Evolutionary conservation across 2,329 filamentous ascomycete species (phyloP), one percentile per base, ranked within the genome.

Genomic region (Diaporthe eres): DNA sequence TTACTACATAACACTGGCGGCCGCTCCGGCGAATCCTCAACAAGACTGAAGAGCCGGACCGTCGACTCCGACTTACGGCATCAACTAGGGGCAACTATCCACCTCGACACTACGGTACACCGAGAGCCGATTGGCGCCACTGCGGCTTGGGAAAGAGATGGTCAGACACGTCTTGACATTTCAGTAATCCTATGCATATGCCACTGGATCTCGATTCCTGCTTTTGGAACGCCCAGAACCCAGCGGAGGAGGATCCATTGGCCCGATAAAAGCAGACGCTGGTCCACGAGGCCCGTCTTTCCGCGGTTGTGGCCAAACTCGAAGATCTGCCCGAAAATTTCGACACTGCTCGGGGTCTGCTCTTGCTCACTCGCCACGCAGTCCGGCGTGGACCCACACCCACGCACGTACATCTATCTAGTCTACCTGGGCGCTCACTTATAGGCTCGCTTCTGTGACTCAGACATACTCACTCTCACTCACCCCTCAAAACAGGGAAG

Each of bases 211-310:
- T 51, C 31, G n/a, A 22, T 39, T 55, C 28, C 65, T 70, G 49
- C 65, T 70, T 70, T 22, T 6, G 65, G 65, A 55, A 55, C 28
- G 47, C 65, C 65, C 65, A 70, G 57, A 55, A n/a, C 34, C 49
- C 37, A 25, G 22, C 37, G 12, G 6, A 51, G 15, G 37, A 58
- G 63, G 39, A 25, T 34, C 60, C n/a, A 76, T 76, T 74, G 72
- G 75, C 57, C 70, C 25, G 63, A 49, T 47, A 55, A 34, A 57
- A 22, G 31, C 15, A 44, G 58, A 57, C n/a, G 49, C n/a, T 65
- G 65, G 37, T 55, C 51, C 65, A 51, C 75, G 72, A 74, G 72
- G 72, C 72, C 72, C 72, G 71, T 39, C 49, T 37, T 71, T 53
- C 57, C 72, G 67, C 72, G 19, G 44, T 13, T 31, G 47, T 65